Conservation (phyloP, 1,284 basidiomycete species). For the Chalciporus sp. region DNA sequence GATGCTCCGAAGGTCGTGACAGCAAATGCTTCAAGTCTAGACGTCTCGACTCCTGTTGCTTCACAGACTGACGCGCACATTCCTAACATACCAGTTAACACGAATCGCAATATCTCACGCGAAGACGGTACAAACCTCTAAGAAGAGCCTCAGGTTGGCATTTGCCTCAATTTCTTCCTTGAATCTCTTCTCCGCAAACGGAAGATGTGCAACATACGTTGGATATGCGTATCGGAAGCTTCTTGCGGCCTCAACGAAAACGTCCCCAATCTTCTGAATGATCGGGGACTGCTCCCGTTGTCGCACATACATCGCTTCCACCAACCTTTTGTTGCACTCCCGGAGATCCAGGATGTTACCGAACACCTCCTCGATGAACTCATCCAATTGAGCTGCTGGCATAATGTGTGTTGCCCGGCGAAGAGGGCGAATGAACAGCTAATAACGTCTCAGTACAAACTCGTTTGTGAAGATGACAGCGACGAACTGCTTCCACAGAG, state of each 20-base stretch:
- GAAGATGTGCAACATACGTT: constrained; percentile 82
- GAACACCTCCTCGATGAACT: constrained; percentile 87
- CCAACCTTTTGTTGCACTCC: constrained; percentile 77
- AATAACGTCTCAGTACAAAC: neutral
- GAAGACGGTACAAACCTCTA: constrained; percentile 65
- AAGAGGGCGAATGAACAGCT: constrained; percentile 82
- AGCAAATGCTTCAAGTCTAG: constrained; percentile 88
- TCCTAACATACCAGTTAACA: constrained; percentile 37
- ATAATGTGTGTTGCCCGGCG: constrained; percentile 75
- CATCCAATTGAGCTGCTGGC: constrained; percentile 62
- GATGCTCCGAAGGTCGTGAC: constrained; percentile 83
- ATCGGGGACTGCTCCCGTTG: constrained; percentile 88
- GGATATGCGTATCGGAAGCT: constrained; percentile 90
- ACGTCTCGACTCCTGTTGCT: constrained; percentile 72
- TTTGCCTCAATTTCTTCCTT: constrained; percentile 86
- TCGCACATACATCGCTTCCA: constrained; percentile 86
- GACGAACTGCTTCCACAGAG: constrained; percentile 71
- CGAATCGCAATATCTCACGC: neutral
- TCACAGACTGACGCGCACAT: constrained; percentile 60
- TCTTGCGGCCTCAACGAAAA: constrained; percentile 86
- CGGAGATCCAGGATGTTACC: constrained; percentile 85
- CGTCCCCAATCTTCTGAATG: constrained; percentile 86
- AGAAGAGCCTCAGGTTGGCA: constrained; percentile 79
- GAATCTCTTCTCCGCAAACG: constrained; percentile 83
- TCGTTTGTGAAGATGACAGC: neutral